These are phyloP conservation scores for Lactuca sativa DNA, from an alignment of 129 eudicot species.

Conservation along the genomic window DNA sequence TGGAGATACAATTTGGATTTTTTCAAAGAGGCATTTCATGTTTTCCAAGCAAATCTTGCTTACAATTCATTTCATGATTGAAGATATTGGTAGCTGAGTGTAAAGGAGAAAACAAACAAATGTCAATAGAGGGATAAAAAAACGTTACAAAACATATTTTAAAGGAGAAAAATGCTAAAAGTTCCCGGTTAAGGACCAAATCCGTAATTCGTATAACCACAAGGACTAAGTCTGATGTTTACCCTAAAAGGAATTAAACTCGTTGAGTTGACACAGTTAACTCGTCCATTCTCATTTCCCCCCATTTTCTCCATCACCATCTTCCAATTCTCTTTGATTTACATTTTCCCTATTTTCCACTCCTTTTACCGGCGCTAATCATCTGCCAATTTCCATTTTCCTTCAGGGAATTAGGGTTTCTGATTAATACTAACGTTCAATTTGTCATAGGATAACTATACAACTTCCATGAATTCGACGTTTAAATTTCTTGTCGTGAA, in stretches of 20 bases:
- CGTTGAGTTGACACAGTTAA: slow-evolving; percentile 18
- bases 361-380: neutral
- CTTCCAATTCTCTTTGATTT: slow-evolving; percentile 20
- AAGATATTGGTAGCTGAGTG: no score
- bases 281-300: slow-evolving; percentile 38
- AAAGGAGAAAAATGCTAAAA: no score
- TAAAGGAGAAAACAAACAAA: no score
- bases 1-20: no score
- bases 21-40: no score
- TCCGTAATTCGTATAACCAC: neutral
- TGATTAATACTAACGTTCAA: slow-evolving; percentile 16
- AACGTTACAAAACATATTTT: no score
- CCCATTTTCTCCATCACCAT: slow-evolving; percentile 30
- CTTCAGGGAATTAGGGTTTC: slow-evolving; percentile 35
- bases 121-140: no score
- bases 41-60: no score
- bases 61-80: no score
- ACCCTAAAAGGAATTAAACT: neutral
- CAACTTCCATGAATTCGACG: slow-evolving; percentile 19
- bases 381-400: slow-evolving; percentile 14
- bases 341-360: slow-evolving; percentile 24
- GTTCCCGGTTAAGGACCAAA: neutral
- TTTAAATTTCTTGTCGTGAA: neutral
- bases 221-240: neutral
- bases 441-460: slow-evolving; percentile 12